Evolutionary conservation across 441 rosid genomes (phyloP).

Genomic region (Kokia cookei): DNA sequence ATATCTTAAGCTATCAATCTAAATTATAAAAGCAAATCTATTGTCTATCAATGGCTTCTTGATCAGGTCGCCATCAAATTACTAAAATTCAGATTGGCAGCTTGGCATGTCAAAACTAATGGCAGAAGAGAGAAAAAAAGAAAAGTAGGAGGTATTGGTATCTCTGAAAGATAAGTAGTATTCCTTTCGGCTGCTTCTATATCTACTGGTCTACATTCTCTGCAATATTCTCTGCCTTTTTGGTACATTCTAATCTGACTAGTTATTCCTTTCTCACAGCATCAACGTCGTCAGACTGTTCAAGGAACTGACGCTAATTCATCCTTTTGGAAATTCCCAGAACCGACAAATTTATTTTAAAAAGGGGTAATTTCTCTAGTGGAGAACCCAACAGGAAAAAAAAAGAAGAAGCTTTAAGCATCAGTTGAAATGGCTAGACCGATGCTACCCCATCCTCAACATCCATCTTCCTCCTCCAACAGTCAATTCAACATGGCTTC

Average conservation of each 20-base stretch:
- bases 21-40: not conserved
- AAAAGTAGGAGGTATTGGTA: not conserved
- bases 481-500: conserved; percentile 7
- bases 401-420: not conserved
- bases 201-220: not conserved
- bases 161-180: not conserved
- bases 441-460: not conserved
- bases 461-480: conserved; percentile 5
- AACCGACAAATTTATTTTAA: not conserved
- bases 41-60: not conserved
- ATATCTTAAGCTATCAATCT: not conserved
- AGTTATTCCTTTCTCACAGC: not conserved
- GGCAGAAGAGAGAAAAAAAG: not conserved
- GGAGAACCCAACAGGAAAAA: conserved; percentile 1
- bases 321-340: conserved; percentile 6
- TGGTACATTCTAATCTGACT: not conserved
- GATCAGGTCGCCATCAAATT: not conserved
- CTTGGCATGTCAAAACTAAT: not conserved
- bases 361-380: conserved; percentile 1
- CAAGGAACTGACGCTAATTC: not conserved
- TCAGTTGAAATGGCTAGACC: not conserved
- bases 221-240: not conserved
- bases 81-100: not conserved
- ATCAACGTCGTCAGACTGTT: not conserved
- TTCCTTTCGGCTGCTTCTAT: not conserved